Percentiles rank a stretch among this genome's conserved stretches.
Evolutionary conservation across 2,329 filamentous ascomycete genomes (phyloP).

Genomic region (Aspergillus awamori): DNA sequence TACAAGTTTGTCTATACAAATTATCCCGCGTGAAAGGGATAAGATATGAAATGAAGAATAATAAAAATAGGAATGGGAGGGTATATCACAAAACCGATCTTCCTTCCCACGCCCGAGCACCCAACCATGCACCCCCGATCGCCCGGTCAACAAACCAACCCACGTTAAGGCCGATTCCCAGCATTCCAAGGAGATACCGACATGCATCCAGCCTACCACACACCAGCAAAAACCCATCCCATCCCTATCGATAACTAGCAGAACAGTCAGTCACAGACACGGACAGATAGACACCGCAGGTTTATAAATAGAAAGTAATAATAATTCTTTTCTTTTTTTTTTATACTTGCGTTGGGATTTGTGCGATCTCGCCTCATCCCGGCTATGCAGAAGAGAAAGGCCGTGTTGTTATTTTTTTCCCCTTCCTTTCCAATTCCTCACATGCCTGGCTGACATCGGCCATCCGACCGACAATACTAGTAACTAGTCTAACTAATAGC

Average conservation of each 20-base stretch:
- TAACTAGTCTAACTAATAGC: too few species aligned
- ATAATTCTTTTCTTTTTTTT: not conserved
- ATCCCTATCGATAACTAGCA: not conserved
- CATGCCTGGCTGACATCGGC: conserved; percentile 7
- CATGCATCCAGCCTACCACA: not conserved
- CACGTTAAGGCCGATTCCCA: conserved; percentile 9
- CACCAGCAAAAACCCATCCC: not conserved
- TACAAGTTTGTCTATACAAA: not conserved
- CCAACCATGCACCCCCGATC: conserved; percentile 10
- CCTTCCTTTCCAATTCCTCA: not conserved
- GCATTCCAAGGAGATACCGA: conserved; percentile 9
- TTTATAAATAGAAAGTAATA: conserved; percentile 6
- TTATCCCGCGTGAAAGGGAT: not conserved
- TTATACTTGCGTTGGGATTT: not conserved
- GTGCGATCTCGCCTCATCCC: conserved; percentile 3
- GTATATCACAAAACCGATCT: not conserved
- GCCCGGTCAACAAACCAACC: conserved; percentile 11
- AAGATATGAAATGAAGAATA: not conserved
- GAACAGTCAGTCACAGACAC: too few species aligned
- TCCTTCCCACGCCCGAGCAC: conserved; percentile 4
- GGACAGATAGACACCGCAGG: conserved; percentile 1
- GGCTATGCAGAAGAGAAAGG: not conserved
- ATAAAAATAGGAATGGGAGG: not conserved
- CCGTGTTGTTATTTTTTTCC: not conserved
- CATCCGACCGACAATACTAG: not conserved